These are phyloP conservation scores for Cercospora sp. DNA, from an alignment of 2,329 filamentous ascomycete genomes.

Conservation along the genomic window DNA sequence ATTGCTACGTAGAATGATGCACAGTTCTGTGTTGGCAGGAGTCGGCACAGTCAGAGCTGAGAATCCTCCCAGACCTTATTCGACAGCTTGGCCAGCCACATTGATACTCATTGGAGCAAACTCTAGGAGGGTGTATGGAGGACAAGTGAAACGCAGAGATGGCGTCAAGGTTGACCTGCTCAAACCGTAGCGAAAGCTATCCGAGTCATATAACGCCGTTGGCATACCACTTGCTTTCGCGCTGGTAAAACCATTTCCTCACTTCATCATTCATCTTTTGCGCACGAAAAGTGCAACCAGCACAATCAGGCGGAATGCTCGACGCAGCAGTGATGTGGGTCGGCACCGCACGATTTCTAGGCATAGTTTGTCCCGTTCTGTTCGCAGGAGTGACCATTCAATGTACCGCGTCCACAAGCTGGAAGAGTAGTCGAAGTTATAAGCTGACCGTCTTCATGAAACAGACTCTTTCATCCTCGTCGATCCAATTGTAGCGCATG, in stretches of 20 bases:
- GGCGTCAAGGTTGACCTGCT: background rate
- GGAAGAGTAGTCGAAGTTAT: background rate
- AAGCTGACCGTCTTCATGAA: background rate
- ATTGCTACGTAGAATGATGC: background rate
- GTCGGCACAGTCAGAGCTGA: background rate
- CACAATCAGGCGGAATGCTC: background rate
- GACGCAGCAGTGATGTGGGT: background rate
- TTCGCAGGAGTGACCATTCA: conserved; percentile 31
- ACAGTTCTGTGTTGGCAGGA: background rate
- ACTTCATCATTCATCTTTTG: background rate
- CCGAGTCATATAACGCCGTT: background rate
- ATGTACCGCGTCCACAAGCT: conserved; percentile 21
- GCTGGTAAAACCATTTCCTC: background rate
- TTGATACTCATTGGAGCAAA: background rate
- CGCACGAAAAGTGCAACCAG: background rate
- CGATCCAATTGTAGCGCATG: conserved; percentile 40
- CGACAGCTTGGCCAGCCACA: background rate
- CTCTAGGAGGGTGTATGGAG: background rate
- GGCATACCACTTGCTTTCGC: background rate
- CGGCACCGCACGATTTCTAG: conserved; percentile 25
- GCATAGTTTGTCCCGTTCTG: conserved; percentile 30
- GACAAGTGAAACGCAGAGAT: background rate
- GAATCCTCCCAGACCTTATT: background rate
- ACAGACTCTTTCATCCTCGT: conserved; percentile 42
- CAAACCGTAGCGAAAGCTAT: background rate